These are phyloP conservation scores for Curvularia hawaiiensis DNA, from an alignment of 2,329 filamentous ascomycete genomes.

Conservation along the genomic window DNA sequence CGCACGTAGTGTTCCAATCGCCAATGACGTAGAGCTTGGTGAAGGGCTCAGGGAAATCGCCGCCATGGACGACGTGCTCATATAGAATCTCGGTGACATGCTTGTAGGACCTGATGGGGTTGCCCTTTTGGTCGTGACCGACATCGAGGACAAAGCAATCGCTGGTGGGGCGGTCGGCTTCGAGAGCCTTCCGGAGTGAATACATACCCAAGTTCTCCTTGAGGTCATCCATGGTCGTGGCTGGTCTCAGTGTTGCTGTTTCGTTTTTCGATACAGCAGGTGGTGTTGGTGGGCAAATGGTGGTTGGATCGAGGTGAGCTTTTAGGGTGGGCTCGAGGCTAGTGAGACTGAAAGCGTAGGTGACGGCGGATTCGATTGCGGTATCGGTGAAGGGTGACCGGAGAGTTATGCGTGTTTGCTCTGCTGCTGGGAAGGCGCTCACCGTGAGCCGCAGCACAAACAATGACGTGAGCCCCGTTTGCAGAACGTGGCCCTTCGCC, in stretches of 20 bases:
- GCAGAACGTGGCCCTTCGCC: slow-evolving; percentile 1
- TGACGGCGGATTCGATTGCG: neutral
- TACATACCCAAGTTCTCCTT: slow-evolving; percentile 20
- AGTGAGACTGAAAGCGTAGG: neutral
- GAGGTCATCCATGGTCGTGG: slow-evolving; percentile 19
- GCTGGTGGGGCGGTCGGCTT: slow-evolving; percentile 12
- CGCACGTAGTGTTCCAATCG: slow-evolving; percentile 23
- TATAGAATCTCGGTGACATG: slow-evolving; percentile 15
- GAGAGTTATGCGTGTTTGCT: slow-evolving; percentile 14
- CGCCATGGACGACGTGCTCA: slow-evolving; percentile 8
- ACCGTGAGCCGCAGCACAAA: slow-evolving; percentile 11
- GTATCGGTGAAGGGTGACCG: neutral
- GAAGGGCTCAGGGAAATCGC: neutral
- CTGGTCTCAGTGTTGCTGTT: neutral
- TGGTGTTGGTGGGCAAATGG: neutral
- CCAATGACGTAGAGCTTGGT: slow-evolving; percentile 38
- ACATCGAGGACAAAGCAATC: slow-evolving; percentile 29
- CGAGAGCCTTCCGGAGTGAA: slow-evolving; percentile 17
- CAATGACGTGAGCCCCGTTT: slow-evolving; percentile 8
- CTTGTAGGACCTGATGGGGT: slow-evolving; percentile 16
- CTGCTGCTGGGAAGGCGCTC: slow-evolving; percentile 11
- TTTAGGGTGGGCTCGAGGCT: neutral
- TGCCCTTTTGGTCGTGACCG: slow-evolving; percentile 14
- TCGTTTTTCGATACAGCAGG: neutral
- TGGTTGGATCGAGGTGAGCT: neutral